Evolutionary conservation across 2,329 filamentous ascomycete species (phyloP).

Genomic region (Hawksworthiomyces lignivorus): DNA sequence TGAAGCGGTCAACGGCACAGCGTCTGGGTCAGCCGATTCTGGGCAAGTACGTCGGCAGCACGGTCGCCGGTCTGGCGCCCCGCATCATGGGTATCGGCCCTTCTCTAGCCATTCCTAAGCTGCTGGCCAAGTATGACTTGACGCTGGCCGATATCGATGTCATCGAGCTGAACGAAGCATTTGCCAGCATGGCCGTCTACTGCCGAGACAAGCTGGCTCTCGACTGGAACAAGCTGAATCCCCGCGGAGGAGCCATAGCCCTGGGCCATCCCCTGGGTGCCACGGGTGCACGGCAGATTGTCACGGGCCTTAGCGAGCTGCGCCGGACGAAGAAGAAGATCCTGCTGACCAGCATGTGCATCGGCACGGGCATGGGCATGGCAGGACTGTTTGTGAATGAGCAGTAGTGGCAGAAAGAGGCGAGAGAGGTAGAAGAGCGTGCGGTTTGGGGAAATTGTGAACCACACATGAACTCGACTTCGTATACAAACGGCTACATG

Average conservation of each 20-base stretch:
- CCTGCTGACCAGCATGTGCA: constrained; percentile 85
- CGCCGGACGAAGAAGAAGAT: constrained; percentile 83
- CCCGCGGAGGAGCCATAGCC: constrained; percentile 73
- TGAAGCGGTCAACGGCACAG: constrained; percentile 87
- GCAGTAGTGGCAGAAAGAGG: constrained; percentile 6
- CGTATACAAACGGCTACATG: no score
- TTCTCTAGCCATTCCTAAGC: constrained; percentile 68
- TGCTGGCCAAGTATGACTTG: constrained; percentile 72
- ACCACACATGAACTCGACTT: no score
- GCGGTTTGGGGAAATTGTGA: no score
- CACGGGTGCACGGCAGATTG: constrained; percentile 74
- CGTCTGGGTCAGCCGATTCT: constrained; percentile 85
- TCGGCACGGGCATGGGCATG: constrained; percentile 63
- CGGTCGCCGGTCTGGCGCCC: constrained; percentile 81
- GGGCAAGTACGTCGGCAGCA: constrained; percentile 89
- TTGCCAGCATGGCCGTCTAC: constrained; percentile 96
- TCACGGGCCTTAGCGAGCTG: constrained; percentile 68
- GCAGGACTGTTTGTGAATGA: constrained; percentile 35
- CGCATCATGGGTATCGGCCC: constrained; percentile 96
- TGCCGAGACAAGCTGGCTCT: constrained; percentile 67
- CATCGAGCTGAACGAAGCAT: constrained; percentile 94
- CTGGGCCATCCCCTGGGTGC: constrained; percentile 69
- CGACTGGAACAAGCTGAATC: constrained; percentile 71
- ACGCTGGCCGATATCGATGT: constrained; percentile 78
- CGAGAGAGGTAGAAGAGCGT: not conserved